Evolutionary conservation across 345 rosid species (phyloP), one percentile per base, ranked within the genome.

Genomic region (Gynandropsis gynandra): DNA sequence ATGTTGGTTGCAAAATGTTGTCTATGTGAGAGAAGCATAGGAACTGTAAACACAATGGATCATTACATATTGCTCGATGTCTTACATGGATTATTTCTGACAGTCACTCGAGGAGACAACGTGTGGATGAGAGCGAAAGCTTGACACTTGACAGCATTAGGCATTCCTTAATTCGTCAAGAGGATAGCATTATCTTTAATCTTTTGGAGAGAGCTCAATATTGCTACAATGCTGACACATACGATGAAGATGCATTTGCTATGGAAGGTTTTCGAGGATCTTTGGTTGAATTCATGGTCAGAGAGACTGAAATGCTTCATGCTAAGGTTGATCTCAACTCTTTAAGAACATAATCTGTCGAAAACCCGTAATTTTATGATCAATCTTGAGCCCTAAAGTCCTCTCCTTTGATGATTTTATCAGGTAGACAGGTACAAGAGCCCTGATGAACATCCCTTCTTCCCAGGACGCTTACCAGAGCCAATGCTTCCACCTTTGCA

Each of bases 391-490:
- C 42, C 16, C 9, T 0, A 5, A 35, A 9, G 16, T 15, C 5
- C 35, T 56, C 35, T 45, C 43, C 17, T 19, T 58, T 21, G 16
- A 52, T 33, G 52, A 53, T 54, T 12, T 35, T 54, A 39, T 58
- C 58, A 81, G 85, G 77, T 77, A 58, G 94, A 77, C 51, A 69
- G 88, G 55, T 81, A 71, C 71, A 67, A 70, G 54, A 84, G 88
- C 56, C 85, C 93, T 5, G 85, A 81, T 63, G 93, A 84, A 55
- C 85, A 80, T 61, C 83, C 88, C 8, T 83, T 83, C 69, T 81
- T 78, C 66, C 88, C 77, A 2, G 54, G 56, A 15, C 62, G 57
- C 62, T 70, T 83, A 48, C 80, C 80, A 0, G 74, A 76, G 18
- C 74, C 85, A 34, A 9, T 76, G 54, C 69, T 83, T 64, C 85